Conservation (phyloP, 495 filamentous ascomycete species). For the Hypoxylon fragiforme region DNA sequence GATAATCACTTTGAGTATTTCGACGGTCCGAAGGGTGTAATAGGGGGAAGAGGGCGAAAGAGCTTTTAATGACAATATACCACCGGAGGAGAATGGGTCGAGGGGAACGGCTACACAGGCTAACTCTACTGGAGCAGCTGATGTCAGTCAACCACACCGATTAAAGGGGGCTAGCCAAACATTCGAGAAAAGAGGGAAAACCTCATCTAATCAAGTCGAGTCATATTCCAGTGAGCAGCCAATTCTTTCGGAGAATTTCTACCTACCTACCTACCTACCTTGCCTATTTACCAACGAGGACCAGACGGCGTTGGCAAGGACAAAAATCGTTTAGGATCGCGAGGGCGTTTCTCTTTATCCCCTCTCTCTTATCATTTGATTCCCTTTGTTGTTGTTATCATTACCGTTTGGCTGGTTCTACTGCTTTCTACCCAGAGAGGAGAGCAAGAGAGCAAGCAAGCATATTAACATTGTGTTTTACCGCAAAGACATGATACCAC, state of each 20-base stretch:
- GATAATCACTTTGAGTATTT: conserved; percentile 30
- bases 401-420: too few species aligned
- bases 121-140: neutral
- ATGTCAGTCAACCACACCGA: neutral
- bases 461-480: conserved; percentile 38
- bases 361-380: conserved; percentile 26
- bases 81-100: conserved; percentile 43
- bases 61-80: conserved; percentile 39
- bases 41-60: conserved; percentile 34
- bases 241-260: neutral
- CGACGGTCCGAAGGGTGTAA: conserved; percentile 19
- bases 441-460: neutral
- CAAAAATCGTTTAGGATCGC: neutral
- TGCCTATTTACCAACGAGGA: neutral
- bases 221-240: neutral
- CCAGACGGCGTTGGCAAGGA: neutral
- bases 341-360: neutral
- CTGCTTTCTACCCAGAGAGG: conserved; percentile 8
- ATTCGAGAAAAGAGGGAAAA: neutral
- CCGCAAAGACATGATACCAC: conserved; percentile 48
- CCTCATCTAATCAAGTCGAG: neutral
- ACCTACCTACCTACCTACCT: neutral
- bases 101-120: conserved; percentile 7
- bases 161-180: neutral
- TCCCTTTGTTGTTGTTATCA: conserved; percentile 34